Evolutionary conservation across 495 filamentous ascomycete genomes (phyloP).

Genomic region (Hypoxylon lenormandii): DNA sequence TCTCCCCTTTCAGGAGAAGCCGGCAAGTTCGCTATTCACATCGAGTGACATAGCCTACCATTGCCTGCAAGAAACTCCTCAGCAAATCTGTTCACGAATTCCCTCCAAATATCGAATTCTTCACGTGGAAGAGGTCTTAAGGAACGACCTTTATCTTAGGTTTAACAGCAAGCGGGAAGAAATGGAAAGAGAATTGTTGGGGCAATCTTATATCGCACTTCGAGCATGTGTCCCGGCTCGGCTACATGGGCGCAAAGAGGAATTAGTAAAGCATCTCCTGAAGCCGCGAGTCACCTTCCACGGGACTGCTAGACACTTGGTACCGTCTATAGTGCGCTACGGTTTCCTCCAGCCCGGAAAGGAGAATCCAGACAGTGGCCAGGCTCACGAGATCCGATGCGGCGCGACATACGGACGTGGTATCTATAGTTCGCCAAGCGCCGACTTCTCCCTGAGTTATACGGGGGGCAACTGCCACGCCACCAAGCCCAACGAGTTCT

Average conservation of each 20-base stretch:
- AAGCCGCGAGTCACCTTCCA: constrained; percentile 56
- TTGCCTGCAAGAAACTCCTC: constrained; percentile 51
- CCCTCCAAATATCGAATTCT: constrained; percentile 53
- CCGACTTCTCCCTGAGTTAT: constrained; percentile 53
- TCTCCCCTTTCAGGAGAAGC: constrained; percentile 28
- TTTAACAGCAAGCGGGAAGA: constrained; percentile 47
- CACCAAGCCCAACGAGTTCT: constrained; percentile 45
- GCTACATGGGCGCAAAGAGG: constrained; percentile 44
- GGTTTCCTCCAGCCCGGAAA: constrained; percentile 56
- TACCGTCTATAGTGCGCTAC: constrained; percentile 59
- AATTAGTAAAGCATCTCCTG: constrained; percentile 49
- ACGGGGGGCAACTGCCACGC: constrained; percentile 27
- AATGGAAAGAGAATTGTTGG: constrained; percentile 46
- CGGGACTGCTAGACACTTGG: constrained; percentile 50
- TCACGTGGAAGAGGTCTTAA: constrained; percentile 57
- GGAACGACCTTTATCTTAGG: constrained; percentile 47
- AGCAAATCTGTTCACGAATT: constrained; percentile 52
- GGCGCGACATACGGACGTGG: constrained; percentile 55
- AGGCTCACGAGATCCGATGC: constrained; percentile 43
- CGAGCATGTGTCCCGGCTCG: constrained; percentile 25
- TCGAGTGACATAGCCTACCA: constrained; percentile 35
- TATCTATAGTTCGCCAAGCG: constrained; percentile 54
- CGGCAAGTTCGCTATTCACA: constrained; percentile 24
- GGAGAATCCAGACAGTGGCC: constrained; percentile 39
- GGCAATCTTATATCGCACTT: constrained; percentile 13